phyloP scores from a whole-genome alignment of 176 grass and related monocot genomes.

The Aegilops tauschii region DNA sequence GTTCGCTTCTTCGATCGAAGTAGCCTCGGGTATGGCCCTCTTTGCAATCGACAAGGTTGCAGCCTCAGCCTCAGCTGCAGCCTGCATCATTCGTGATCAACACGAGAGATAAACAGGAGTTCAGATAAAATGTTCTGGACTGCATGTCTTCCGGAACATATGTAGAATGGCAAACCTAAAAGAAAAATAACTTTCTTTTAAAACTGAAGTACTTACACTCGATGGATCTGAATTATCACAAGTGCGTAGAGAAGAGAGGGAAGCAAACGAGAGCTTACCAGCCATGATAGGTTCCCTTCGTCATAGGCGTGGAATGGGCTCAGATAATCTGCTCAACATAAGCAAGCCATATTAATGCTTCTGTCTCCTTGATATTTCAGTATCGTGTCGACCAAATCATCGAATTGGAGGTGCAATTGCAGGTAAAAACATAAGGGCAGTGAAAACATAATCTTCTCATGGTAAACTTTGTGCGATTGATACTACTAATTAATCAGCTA shows the following conservation, averaged over 20 bases:
- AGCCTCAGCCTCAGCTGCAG: conserved; percentile 82
- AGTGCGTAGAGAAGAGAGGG: not conserved
- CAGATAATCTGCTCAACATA: conserved; percentile 64
- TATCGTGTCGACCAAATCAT: too few species aligned
- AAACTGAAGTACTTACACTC: too few species aligned
- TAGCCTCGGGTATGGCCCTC: conserved; percentile 69
- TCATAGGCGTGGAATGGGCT: conserved; percentile 86
- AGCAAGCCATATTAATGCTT: not conserved
- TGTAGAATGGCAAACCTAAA: too few species aligned
- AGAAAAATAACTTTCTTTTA: too few species aligned
- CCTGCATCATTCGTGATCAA: conserved; percentile 38
- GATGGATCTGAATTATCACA: too few species aligned
- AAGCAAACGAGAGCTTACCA: conserved; percentile 46
- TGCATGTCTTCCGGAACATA: too few species aligned
- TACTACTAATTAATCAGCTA: not conserved
- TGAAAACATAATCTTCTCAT: not conserved
- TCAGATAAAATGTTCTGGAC: not conserved
- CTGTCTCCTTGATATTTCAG: not conserved
- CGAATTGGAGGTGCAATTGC: not conserved
- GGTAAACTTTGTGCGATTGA: not conserved
- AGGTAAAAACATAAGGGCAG: not conserved
- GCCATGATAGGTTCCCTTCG: conserved; percentile 92
- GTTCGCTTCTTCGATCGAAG: conserved; percentile 63
- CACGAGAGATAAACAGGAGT: not conserved
- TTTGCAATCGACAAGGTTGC: conserved; percentile 89